phyloP scores from a whole-genome alignment of 163 green algal genomes.

The Scenedesmus sp. region DNA sequence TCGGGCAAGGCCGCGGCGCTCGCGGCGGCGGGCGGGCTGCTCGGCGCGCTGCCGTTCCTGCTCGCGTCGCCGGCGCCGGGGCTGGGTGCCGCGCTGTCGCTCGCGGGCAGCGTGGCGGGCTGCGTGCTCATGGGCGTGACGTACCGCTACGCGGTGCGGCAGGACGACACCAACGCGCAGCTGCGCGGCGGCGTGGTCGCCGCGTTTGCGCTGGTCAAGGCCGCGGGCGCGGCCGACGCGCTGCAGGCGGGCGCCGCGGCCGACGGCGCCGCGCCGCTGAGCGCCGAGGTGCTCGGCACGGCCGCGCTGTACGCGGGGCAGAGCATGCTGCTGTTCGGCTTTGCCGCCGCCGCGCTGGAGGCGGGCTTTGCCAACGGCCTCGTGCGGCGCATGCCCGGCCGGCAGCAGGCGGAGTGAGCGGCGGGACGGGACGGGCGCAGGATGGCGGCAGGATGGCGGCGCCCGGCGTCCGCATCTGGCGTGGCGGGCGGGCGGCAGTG shows the following conservation, averaged over 20 bases:
- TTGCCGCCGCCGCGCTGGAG: constrained; percentile 74
- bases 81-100: constrained; percentile 17
- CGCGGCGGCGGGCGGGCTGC: constrained; percentile 56
- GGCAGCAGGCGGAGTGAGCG: too few relatives aligned
- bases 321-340: constrained; percentile 79
- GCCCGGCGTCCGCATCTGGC: too few relatives aligned
- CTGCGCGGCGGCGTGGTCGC: constrained; percentile 72
- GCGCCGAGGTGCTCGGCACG: constrained; percentile 46
- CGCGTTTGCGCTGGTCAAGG: constrained; percentile 79
- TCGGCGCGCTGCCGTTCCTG: constrained; percentile 57
- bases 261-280: constrained; percentile 40
- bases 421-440: too few relatives aligned
- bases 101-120: constrained; percentile 42
- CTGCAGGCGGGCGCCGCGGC: constrained; percentile 46
- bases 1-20: constrained; percentile 69
- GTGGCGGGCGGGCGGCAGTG: too few relatives aligned
- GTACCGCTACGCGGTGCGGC: constrained; percentile 69
- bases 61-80: constrained; percentile 15
- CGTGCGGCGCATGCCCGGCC: constrained; percentile 59
- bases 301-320: constrained; percentile 71
- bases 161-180: constrained; percentile 51
- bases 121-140: constrained; percentile 77
- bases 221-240: constrained; percentile 58
- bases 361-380: constrained; percentile 55
- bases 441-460: too few relatives aligned